A percentile compares a stretch with the other conserved stretches of the same genome.
These are phyloP conservation scores for Penicillium italicum DNA, from an alignment of 2,329 filamentous ascomycete genomes.

Conservation along the genomic window DNA sequence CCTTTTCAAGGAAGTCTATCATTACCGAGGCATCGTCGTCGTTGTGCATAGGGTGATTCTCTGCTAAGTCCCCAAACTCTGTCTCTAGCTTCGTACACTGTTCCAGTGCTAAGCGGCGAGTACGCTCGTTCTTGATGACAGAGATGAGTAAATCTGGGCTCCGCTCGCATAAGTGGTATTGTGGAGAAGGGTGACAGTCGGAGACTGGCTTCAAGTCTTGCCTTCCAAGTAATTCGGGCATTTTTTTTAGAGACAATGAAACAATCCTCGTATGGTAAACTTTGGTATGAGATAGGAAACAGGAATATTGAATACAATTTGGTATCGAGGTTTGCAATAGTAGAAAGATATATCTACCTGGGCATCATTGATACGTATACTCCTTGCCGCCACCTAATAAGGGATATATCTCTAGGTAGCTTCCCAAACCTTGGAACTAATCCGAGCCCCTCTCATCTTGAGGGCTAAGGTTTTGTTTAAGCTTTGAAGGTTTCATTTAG, in stretches of 20 bases:
- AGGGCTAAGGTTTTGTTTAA: background rate
- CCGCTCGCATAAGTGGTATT: slow-evolving; percentile 2
- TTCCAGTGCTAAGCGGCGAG: background rate
- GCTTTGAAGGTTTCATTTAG: too few species aligned
- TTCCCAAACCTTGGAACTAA: background rate
- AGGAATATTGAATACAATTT: background rate
- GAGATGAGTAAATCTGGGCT: slow-evolving; percentile 6
- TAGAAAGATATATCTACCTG: background rate
- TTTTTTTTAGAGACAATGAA: slow-evolving; percentile 2
- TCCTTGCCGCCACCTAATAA: background rate
- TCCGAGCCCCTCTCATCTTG: background rate
- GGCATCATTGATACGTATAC: slow-evolving; percentile 1
- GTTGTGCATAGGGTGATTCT: background rate
- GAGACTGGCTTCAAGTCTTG: slow-evolving; percentile 7
- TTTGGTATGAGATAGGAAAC: background rate
- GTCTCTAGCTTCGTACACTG: background rate
- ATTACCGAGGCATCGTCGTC: background rate
- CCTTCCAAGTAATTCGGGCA: slow-evolving; percentile 7
- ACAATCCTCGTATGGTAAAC: slow-evolving; percentile 2
- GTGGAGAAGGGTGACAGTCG: slow-evolving; percentile 4
- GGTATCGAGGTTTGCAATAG: background rate
- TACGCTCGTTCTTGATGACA: slow-evolving; percentile 9
- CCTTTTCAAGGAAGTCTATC: background rate
- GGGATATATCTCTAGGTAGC: background rate
- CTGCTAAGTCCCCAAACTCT: background rate